Evolutionary conservation across 768 basidiomycete species (phyloP).

Genomic region (Termitomyces sp.): DNA sequence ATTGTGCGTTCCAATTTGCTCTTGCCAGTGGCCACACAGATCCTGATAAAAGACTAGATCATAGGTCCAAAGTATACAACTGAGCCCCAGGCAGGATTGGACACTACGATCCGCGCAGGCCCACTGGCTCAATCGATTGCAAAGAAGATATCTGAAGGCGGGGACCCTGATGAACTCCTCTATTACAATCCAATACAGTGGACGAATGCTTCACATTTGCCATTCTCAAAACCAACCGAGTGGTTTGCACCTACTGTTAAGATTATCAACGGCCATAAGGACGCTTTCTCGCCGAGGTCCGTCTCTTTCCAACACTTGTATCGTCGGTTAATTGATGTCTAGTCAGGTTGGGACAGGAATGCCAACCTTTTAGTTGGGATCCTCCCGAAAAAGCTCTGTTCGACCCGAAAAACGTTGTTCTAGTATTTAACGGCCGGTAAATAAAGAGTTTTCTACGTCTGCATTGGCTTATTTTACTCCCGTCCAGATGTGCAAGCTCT

Average conservation of each 20-base stretch:
- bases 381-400: slow-evolving; percentile 43
- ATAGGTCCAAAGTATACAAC: slow-evolving; percentile 47
- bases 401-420: slow-evolving; percentile 39
- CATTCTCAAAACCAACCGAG: slow-evolving; percentile 32
- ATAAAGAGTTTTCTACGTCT: background rate
- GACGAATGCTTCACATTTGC: slow-evolving; percentile 39
- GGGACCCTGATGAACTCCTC: slow-evolving; percentile 38
- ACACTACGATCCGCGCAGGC: slow-evolving; percentile 42
- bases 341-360: slow-evolving; percentile 40
- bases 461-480: background rate
- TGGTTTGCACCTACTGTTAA: slow-evolving; percentile 41
- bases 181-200: slow-evolving; percentile 46
- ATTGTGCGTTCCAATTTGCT: slow-evolving; percentile 25
- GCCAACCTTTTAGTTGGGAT: slow-evolving; percentile 25
- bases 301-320: background rate
- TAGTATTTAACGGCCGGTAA: slow-evolving; percentile 50
- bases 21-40: background rate
- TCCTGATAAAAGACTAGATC: slow-evolving; percentile 26
- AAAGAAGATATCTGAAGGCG: slow-evolving; percentile 31
- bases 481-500: slow-evolving; percentile 39
- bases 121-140: slow-evolving; percentile 46
- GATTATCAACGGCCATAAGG: slow-evolving; percentile 40
- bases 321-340: background rate
- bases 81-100: slow-evolving; percentile 49
- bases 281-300: slow-evolving; percentile 46